phyloP scores from a whole-genome alignment of 495 filamentous ascomycete species.

The Alectoria sarmentosa region DNA sequence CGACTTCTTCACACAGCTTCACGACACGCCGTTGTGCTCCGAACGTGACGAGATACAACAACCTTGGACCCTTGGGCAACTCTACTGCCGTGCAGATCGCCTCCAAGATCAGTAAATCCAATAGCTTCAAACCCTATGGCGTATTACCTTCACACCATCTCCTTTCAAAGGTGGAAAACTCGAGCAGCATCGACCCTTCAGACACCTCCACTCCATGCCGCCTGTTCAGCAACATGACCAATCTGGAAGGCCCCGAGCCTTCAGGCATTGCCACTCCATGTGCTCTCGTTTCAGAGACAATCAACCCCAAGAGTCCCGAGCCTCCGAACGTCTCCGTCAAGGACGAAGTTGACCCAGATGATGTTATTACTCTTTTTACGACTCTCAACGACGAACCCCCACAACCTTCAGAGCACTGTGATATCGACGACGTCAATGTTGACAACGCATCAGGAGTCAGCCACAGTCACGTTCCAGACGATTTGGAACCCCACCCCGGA shows the following conservation, averaged over 20 bases:
- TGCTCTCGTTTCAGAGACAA: background rate
- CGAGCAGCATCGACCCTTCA: background rate
- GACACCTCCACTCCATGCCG: background rate
- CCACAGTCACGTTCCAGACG: background rate
- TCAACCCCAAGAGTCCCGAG: background rate
- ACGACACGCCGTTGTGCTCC: background rate
- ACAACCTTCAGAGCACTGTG: background rate
- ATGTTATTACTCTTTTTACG: background rate
- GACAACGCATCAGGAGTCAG: background rate
- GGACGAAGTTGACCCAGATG: background rate
- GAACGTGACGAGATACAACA: background rate
- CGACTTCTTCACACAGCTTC: background rate
- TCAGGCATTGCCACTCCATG: background rate
- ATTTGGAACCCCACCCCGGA: background rate
- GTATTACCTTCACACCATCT: background rate
- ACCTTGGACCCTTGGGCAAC: background rate
- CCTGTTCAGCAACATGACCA: background rate
- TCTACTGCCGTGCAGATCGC: background rate
- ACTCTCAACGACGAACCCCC: background rate
- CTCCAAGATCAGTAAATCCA: background rate
- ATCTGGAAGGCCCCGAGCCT: background rate
- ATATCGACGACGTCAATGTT: background rate
- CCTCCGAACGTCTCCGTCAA: background rate
- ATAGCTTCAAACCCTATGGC: background rate
- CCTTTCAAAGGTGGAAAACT: background rate